phyloP scores from a whole-genome alignment of 177 flowering plant genomes.

The Telopea speciosissima region DNA sequence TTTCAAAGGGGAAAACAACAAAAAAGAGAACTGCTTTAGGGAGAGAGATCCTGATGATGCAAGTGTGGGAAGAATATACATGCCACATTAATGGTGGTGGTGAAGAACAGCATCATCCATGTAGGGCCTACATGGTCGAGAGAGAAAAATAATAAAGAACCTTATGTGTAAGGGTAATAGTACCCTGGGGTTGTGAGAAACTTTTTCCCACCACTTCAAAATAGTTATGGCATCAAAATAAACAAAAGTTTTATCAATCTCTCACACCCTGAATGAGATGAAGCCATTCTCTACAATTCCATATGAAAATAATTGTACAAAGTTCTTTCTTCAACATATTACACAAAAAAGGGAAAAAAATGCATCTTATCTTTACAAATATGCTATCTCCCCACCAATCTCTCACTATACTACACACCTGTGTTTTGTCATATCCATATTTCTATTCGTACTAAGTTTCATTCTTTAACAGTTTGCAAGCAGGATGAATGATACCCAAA shows the following conservation, averaged over 20 bases:
- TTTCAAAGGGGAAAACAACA: no score
- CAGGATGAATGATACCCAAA: conserved; percentile 6
- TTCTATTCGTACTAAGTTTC: conserved; percentile 9
- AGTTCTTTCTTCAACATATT: conserved; percentile 14
- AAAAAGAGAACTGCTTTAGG: no score
- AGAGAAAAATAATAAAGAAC: no score
- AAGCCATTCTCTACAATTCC: conserved; percentile 9
- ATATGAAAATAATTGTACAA: conserved; percentile 19
- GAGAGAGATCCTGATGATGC: no score
- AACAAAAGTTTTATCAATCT: not conserved
- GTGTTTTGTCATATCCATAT: conserved; percentile 14
- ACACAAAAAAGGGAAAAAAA: conserved; percentile 13
- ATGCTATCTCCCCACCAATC: conserved; percentile 25
- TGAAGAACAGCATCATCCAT: no score
- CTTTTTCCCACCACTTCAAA: not conserved
- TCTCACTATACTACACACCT: conserved; percentile 28
- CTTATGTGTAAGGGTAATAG: no score
- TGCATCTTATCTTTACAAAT: conserved; percentile 34
- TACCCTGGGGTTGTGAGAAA: no score
- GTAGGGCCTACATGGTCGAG: no score
- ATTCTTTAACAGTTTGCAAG: conserved; percentile 4
- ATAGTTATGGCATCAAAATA: not conserved
- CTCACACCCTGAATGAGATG: not conserved
- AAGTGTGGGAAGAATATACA: no score
- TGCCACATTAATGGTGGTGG: no score